Percentiles rank a stretch among this genome's conserved stretches.
phyloP scores from a whole-genome alignment of 805 yeast species.

The Wickerhamomyces mucosus region DNA sequence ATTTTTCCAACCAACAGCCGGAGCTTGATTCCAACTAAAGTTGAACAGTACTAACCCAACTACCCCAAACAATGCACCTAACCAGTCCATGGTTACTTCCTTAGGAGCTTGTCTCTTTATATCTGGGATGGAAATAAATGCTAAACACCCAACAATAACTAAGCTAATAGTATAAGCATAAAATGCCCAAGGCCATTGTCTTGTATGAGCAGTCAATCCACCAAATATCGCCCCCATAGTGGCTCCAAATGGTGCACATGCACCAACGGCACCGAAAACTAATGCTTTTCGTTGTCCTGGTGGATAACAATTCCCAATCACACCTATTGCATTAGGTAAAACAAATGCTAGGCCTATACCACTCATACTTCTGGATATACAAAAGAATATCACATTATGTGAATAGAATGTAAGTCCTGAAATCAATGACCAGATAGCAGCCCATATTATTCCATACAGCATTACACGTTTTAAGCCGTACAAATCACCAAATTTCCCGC shows the following conservation, averaged over 20 bases:
- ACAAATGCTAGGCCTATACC: constrained; percentile 55
- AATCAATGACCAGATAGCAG: constrained; percentile 46
- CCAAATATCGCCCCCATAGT: constrained; percentile 42
- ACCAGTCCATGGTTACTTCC: constrained; percentile 32
- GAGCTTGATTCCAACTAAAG: constrained; percentile 70
- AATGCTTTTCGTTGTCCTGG: constrained; percentile 39
- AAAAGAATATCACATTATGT: constrained; percentile 38
- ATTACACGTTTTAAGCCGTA: constrained; percentile 53
- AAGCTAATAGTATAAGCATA: constrained; percentile 31
- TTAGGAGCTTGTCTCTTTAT: constrained; percentile 11
- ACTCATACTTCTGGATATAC: constrained; percentile 45
- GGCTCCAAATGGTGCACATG: constrained; percentile 55
- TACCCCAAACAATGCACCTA: constrained; percentile 50
- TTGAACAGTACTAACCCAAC: constrained; percentile 53
- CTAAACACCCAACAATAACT: constrained; percentile 20
- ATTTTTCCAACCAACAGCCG: constrained; percentile 55
- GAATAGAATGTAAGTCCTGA: constrained; percentile 50
- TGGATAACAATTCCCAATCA: constrained; percentile 37
- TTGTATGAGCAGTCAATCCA: constrained; percentile 34
- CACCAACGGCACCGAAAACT: constrained; percentile 46
- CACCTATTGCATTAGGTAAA: constrained; percentile 51
- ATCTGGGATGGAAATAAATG: constrained; percentile 26
- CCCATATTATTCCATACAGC: constrained; percentile 46
- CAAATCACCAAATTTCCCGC: constrained; percentile 67
- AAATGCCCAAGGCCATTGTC: constrained; percentile 43